Evolutionary conservation across 208 protist species (phyloP).

Genomic region (Acanthamoeba castellanii): DNA sequence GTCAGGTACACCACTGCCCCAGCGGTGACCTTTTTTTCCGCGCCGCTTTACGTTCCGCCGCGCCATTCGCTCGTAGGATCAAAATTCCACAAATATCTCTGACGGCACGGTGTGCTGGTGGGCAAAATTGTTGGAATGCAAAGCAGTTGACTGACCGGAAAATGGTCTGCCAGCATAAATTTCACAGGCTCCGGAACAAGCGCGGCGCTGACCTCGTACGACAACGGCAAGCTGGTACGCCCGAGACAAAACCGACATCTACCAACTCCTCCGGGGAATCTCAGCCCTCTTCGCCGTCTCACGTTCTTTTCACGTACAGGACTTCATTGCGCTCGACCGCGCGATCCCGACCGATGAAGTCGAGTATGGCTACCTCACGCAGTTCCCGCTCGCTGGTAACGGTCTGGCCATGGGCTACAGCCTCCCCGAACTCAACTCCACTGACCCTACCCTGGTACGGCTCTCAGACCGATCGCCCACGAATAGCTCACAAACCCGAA

Average conservation of each 20-base stretch:
- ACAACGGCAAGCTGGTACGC: background rate
- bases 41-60: no score
- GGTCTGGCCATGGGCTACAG: slow-evolving; percentile 3
- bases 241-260: no score
- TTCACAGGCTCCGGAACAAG: background rate
- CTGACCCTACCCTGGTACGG: background rate
- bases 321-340: background rate
- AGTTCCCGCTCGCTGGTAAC: background rate
- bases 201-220: background rate
- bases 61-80: no score
- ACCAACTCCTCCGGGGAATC: no score
- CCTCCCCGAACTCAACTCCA: background rate
- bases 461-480: background rate
- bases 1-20: background rate
- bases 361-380: background rate
- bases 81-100: background rate
- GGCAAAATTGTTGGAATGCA: no score
- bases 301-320: no score
- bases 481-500: background rate
- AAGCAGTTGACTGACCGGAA: background rate
- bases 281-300: no score
- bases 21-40: background rate
- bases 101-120: background rate
- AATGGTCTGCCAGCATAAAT: background rate
- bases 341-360: background rate